Percentiles rank a stretch among this genome's conserved stretches.
phyloP scores from a whole-genome alignment of 2,329 filamentous ascomycete genomes.

The Fusarium protoensiforme region DNA sequence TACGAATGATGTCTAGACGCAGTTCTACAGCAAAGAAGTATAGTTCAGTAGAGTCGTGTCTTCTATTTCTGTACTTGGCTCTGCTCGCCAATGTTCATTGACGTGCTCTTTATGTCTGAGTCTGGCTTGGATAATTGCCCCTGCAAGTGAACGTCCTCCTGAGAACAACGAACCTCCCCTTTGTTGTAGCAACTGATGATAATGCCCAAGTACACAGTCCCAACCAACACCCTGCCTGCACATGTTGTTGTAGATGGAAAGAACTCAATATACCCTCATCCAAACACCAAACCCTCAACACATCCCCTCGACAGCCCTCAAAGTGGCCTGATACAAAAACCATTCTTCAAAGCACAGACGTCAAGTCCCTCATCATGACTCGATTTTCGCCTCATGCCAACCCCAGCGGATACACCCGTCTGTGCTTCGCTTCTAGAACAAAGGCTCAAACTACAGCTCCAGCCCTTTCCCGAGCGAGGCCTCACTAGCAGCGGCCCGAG shows the following conservation, averaged over 20 bases:
- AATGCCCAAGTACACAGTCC: background rate
- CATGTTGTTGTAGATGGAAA: background rate
- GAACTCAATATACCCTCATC: background rate
- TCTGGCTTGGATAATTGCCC: background rate
- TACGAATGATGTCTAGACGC: background rate
- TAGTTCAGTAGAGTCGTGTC: background rate
- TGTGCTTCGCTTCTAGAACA: background rate
- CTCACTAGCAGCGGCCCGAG: background rate
- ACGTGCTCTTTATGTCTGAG: background rate
- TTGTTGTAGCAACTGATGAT: background rate
- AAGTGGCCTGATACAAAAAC: background rate
- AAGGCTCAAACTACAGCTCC: background rate
- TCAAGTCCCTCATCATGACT: background rate
- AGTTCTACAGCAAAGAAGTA: background rate
- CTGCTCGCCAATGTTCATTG: background rate
- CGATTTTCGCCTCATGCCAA: constrained; percentile 5
- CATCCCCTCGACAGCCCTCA: background rate
- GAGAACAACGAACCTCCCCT: background rate
- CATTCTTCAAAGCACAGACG: background rate
- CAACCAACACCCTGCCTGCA: background rate
- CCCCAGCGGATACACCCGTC: background rate
- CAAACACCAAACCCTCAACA: background rate
- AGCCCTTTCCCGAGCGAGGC: background rate
- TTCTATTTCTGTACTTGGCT: background rate
- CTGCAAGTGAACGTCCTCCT: background rate